Conservation (phyloP, 2,329 filamentous ascomycete species). For the Fonsecaea erecta region DNA sequence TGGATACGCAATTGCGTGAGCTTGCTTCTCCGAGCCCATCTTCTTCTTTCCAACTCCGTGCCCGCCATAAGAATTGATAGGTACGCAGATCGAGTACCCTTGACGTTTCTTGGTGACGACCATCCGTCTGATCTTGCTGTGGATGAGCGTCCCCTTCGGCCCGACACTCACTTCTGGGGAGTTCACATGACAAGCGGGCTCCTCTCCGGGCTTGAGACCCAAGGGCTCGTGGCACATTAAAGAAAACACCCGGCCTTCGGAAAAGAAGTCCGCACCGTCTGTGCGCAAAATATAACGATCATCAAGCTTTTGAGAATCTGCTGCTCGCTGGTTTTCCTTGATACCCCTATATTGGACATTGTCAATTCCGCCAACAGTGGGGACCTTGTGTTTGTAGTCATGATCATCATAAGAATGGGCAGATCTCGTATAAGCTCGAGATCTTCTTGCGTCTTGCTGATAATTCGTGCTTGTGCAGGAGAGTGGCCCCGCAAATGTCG, state of each 20-base stretch:
- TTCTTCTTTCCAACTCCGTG: constrained; percentile 13
- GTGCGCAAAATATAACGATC: neutral
- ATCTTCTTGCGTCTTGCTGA: neutral
- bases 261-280: constrained; percentile 11
- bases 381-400: neutral
- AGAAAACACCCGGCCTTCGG: constrained; percentile 38
- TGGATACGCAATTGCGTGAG: constrained; percentile 22
- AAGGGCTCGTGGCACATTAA: constrained; percentile 41
- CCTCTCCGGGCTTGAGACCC: neutral
- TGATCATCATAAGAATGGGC: neutral
- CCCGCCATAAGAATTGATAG: constrained; percentile 17
- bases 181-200: neutral
- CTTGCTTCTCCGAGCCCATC: neutral
- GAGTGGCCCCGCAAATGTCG: neutral
- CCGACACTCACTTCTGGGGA: neutral
- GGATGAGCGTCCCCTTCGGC: constrained; percentile 6
- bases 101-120: constrained; percentile 9
- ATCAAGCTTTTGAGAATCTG: neutral
- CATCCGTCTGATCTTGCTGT: constrained; percentile 15
- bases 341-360: neutral
- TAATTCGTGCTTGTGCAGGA: neutral
- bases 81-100: constrained; percentile 22
- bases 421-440: neutral
- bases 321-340: neutral
- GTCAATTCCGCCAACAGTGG: neutral